phyloP scores from a whole-genome alignment of 169 alveolate species.

The Plasmodium chabaudi region DNA sequence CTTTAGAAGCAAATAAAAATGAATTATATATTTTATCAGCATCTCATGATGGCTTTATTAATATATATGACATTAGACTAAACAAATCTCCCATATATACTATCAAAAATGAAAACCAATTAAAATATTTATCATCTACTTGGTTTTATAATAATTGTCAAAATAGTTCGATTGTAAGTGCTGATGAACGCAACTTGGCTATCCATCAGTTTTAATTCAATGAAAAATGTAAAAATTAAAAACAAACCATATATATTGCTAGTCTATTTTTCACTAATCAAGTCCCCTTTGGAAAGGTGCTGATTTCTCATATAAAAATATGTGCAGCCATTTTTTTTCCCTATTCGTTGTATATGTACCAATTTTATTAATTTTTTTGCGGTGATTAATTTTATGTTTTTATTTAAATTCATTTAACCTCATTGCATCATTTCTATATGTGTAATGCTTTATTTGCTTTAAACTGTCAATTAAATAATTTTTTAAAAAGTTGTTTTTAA shows the following conservation, averaged over 20 bases:
- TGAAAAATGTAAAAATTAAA: background rate
- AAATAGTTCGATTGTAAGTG: constrained; percentile 23
- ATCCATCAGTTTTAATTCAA: constrained; percentile 51
- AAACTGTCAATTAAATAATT: no score
- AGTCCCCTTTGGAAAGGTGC: no score
- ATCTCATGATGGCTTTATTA: constrained; percentile 67
- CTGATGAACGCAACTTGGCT: constrained; percentile 32
- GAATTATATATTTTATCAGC: constrained; percentile 50
- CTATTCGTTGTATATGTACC: background rate
- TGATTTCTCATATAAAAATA: background rate
- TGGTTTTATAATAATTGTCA: constrained; percentile 49
- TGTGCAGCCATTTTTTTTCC: background rate
- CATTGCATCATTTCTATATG: no score
- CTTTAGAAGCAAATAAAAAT: constrained; percentile 40
- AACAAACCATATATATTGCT: no score
- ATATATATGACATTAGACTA: constrained; percentile 64
- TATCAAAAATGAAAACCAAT: constrained; percentile 43
- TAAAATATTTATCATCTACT: constrained; percentile 46
- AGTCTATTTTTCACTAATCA: no score
- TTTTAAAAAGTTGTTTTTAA: no score
- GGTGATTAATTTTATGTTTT: no score
- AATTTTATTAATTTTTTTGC: no score
- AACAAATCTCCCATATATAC: constrained; percentile 67
- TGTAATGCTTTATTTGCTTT: no score
- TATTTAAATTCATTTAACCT: no score